phyloP scores from a whole-genome alignment of 768 basidiomycete genomes.

The Lactarius deliciosus region DNA sequence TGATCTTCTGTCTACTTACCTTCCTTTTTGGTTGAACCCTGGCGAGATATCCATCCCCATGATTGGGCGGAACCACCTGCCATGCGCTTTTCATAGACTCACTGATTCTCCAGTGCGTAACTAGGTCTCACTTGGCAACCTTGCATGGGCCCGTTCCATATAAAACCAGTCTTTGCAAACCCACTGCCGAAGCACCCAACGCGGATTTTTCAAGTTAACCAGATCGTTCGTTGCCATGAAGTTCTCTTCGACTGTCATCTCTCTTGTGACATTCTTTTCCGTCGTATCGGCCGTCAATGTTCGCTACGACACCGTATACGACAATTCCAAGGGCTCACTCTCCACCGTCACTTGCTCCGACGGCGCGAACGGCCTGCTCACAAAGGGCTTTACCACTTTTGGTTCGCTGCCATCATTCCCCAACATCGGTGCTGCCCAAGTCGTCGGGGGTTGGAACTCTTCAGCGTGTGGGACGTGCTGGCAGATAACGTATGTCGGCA shows the following conservation, averaged over 20 bases:
- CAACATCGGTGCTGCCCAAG: slow-evolving; percentile 38
- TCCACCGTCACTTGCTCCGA: slow-evolving; percentile 36
- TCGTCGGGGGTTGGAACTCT: slow-evolving; percentile 36
- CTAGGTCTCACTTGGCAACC: neutral
- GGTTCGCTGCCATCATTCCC: slow-evolving; percentile 37
- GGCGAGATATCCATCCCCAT: neutral
- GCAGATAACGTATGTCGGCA: slow-evolving; percentile 34
- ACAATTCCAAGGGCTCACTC: slow-evolving; percentile 32
- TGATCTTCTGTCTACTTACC: neutral
- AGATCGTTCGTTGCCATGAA: slow-evolving; percentile 34
- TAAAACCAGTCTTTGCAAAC: neutral
- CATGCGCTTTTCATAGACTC: neutral
- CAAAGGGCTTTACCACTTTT: slow-evolving; percentile 38
- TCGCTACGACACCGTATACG: slow-evolving; percentile 38
- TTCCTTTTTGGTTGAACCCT: neutral
- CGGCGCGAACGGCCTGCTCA: slow-evolving; percentile 36
- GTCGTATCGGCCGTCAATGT: slow-evolving; percentile 20
- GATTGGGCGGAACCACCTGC: neutral
- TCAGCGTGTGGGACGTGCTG: slow-evolving; percentile 39
- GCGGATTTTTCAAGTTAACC: neutral
- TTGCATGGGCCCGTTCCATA: neutral
- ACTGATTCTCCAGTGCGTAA: slow-evolving; percentile 12
- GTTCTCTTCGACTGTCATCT: slow-evolving; percentile 29
- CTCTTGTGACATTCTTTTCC: slow-evolving; percentile 26
- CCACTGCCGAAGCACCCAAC: neutral